These are phyloP conservation scores for Didymella pomorum DNA, from an alignment of 2,329 filamentous ascomycete species.

Conservation along the genomic window DNA sequence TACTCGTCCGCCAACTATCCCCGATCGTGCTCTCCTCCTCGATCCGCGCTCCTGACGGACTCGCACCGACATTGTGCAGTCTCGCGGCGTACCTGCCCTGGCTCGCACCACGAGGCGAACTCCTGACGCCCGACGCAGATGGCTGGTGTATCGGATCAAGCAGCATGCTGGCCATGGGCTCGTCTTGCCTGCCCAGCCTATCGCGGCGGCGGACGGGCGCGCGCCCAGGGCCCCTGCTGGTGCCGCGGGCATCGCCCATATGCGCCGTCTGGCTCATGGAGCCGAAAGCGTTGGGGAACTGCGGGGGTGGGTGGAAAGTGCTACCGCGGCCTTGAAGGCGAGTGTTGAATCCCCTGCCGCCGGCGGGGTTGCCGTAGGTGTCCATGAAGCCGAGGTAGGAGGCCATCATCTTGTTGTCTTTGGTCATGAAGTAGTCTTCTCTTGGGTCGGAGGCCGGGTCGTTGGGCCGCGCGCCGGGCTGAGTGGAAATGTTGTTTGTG, in stretches of 20 bases:
- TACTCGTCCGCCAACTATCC: slow-evolving; percentile 62
- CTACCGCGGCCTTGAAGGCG: slow-evolving; percentile 52
- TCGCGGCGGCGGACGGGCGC: slow-evolving; percentile 40
- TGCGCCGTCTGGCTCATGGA: slow-evolving; percentile 56
- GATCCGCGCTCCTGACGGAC: slow-evolving; percentile 40
- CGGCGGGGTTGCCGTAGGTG: slow-evolving; percentile 68
- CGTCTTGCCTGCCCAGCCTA: slow-evolving; percentile 47
- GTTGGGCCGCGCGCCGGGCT: slow-evolving; percentile 59
- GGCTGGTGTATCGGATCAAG: slow-evolving; percentile 81
- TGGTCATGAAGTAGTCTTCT: slow-evolving; percentile 92
- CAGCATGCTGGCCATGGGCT: slow-evolving; percentile 75
- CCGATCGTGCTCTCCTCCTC: slow-evolving; percentile 67
- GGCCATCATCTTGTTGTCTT: slow-evolving; percentile 98
- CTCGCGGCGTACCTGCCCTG: slow-evolving; percentile 55
- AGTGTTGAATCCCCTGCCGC: slow-evolving; percentile 50
- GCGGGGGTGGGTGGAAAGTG: slow-evolving; percentile 77
- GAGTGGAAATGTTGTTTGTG: slow-evolving; percentile 56
- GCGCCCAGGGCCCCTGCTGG: slow-evolving; percentile 38
- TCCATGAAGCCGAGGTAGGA: slow-evolving; percentile 96
- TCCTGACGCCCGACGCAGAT: slow-evolving; percentile 56
- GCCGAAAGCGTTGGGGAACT: slow-evolving; percentile 72
- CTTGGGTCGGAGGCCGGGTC: slow-evolving; percentile 61
- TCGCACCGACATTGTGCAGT: slow-evolving; percentile 33
- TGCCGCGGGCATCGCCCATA: slow-evolving; percentile 56
- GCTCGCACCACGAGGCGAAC: slow-evolving; percentile 58